Evolutionary conservation across 1,284 basidiomycete genomes (phyloP), one percentile per base, ranked within the genome.

Genomic region (Ustilago xerochloae): DNA sequence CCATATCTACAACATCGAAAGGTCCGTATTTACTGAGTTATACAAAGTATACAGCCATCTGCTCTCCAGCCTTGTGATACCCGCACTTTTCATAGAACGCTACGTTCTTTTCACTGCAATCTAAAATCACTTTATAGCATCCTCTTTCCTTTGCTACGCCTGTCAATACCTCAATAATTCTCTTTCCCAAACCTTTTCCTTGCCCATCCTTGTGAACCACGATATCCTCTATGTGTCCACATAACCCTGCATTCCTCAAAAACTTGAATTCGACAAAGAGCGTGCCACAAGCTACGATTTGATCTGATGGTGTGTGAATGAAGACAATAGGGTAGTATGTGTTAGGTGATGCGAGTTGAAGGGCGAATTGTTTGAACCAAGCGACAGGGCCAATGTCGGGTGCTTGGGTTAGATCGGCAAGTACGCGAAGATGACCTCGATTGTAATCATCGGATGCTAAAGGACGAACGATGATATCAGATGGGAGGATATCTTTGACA

Each of bases 81-180:
- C 94, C 95, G 84, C 96, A 99, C 86, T 97, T 98, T 86, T 93
- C 88, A 85, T 99, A 99, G 87, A 99, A 99, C 0, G 93, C 93
- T 73, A 94, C 91, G 80, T 98, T 99, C 54, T 89, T 88, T 70
- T 93, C 90, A 82, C 89, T 93, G 85, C 96, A 99, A 85, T 99
- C 97, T 79, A 99, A 86, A 75, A 99, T 97, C 20, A 93, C 94
- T 90, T 99, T 97, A 87, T 97, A 97, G 22, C 85, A 92, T 90
- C 28, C 94, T 91, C 68, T 87, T 86, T 69, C 85, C 87, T 87
- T 93, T 90, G 77, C 91, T 91, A 83, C 95, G 90, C 70, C 88
- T 86, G 84, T 86, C 77, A 98, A 88, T 5, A 91, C 90, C 75
- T 93, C 89, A 82, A 99, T 96, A 78, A 98, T 88, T 73, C 90